Conservation (phyloP, 2,329 filamentous ascomycete species). For the Colletotrichum trifolii region DNA sequence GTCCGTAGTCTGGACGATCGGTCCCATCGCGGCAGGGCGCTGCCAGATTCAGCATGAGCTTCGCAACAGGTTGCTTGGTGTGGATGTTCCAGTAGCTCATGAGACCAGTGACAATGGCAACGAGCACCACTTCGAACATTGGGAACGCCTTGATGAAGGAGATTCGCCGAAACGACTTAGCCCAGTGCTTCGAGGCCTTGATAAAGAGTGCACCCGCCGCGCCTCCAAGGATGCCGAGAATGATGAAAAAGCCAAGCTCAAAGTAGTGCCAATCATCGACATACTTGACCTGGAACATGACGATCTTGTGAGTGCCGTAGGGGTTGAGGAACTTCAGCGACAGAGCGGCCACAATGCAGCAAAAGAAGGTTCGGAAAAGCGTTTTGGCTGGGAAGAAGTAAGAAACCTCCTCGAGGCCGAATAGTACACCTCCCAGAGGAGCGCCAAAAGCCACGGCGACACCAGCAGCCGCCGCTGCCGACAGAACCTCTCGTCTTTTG, state of each 20-base stretch:
- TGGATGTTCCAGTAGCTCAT: constrained; percentile 94
- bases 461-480: constrained; percentile 89
- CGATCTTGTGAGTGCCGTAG: constrained; percentile 95
- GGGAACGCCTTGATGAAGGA: constrained; percentile 83
- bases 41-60: constrained; percentile 89
- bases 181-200: constrained; percentile 93
- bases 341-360: constrained; percentile 91
- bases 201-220: constrained; percentile 92
- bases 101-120: constrained; percentile 85
- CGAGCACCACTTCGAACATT: constrained; percentile 86
- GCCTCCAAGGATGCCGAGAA: constrained; percentile 89
- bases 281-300: constrained; percentile 95
- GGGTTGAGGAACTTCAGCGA: constrained; percentile 96
- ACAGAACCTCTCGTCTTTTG: constrained; percentile 93
- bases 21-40: constrained; percentile 82
- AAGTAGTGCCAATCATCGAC: constrained; percentile 93
- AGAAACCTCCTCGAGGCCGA: constrained; percentile 92
- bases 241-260: constrained; percentile 84
- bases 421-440: constrained; percentile 86
- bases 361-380: constrained; percentile 97
- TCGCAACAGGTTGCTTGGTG: constrained; percentile 89
- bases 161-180: constrained; percentile 86
- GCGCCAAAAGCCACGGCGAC: constrained; percentile 96
- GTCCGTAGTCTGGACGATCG: constrained; percentile 72
- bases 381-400: constrained; percentile 99